Base-by-base conservation (phyloP, 2,329 filamentous ascomycete species). In the Cryphonectria parasitica region DNA sequence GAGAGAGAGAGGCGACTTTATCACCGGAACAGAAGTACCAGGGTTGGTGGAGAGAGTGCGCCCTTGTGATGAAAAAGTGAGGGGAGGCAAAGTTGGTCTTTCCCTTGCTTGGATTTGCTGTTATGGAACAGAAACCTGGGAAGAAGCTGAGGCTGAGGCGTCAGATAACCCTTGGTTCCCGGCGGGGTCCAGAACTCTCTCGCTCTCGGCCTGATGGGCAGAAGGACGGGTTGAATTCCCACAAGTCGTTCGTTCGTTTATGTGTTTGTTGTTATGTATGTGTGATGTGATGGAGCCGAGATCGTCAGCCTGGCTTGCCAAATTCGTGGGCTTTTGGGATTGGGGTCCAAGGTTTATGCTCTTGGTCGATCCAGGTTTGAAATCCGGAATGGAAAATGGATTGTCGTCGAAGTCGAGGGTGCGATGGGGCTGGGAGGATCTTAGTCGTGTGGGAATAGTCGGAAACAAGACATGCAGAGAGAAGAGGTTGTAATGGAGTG, bases 151-250 rank as follows among this genome's bases (percentile, higher is more conserved):
- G 61, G 56, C 22, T 69, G 68, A 69, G 66, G 31, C 66, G 68
- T 69, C 68, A 67, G 52, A 67, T 69, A 61, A 62, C 22, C 45
- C 45, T 31, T 69, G 45, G 67, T 65, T 62, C 67, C 60, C 41
- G 67, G 67, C 22, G 22, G 43, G 43, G 45, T 49, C 45, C 45
- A 49, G 45, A 49, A 49, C 63, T 41, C 60, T 69, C 34, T 56
- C 52, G 25, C 52, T 56, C n/a, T 56, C 62, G 36, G 22, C 45
- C 43, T 8, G 13, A 28, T 66, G 62, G 25, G 34, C 54, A 62
- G 62, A 58, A 43, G 41, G 25, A 34, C 56, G 56, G 31, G 45
- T 49, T 34, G 56, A 31, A 10, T n/a, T 56, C 52, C 52, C 56
- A 36, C 34, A 34, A 34, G 25, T 3, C 7, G 34, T 36, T 25